Conservation (phyloP, 148 eudicot species). For the Silene conica region DNA sequence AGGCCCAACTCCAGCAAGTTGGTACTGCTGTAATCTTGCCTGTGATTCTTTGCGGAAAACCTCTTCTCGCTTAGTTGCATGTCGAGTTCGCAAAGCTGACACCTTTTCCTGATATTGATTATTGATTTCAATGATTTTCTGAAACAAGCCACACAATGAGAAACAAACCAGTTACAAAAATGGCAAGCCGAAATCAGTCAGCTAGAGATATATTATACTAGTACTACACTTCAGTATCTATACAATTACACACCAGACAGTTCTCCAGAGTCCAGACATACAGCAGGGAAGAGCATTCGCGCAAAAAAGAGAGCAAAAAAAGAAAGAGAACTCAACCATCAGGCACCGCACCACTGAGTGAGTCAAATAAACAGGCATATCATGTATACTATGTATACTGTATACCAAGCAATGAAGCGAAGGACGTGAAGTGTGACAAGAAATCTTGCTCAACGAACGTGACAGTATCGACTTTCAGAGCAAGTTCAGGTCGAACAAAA, state of each 20-base stretch:
- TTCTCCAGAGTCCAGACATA: not conserved
- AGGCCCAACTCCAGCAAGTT: conserved; percentile 45
- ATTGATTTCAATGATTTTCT: conserved; percentile 55
- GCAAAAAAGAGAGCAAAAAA: not conserved
- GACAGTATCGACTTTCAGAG: not conserved
- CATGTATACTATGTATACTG: not conserved
- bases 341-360: not conserved
- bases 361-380: not conserved
- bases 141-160: conserved; percentile 12
- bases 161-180: not conserved
- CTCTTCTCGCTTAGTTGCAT: conserved; percentile 63
- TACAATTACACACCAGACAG: not conserved
- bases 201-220: too few relatives aligned
- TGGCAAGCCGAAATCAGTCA: not conserved
- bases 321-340: not conserved
- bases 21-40: conserved; percentile 69
- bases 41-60: conserved; percentile 67
- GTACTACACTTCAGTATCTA: not conserved
- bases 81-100: conserved; percentile 56
- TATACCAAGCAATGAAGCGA: not conserved
- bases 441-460: not conserved
- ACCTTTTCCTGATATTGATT: conserved; percentile 58
- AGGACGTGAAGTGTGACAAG: not conserved
- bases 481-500: not conserved
- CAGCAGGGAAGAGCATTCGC: not conserved